phyloP scores from a whole-genome alignment of 2,329 filamentous ascomycete species.

The Aspergillus pseudoglaucus region DNA sequence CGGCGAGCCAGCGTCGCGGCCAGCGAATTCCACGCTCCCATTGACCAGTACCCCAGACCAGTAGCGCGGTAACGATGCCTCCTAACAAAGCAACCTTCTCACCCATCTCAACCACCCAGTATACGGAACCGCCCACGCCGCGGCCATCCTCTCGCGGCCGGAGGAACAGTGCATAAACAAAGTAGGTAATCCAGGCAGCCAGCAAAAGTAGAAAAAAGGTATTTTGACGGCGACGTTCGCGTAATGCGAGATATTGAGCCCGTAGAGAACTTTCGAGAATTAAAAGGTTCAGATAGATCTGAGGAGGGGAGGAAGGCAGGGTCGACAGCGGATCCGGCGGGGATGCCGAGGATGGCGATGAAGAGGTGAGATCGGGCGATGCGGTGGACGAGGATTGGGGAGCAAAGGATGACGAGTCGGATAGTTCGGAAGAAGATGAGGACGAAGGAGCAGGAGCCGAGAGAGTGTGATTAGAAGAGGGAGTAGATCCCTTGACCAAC shows the following conservation, averaged over 20 bases:
- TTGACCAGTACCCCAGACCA: constrained; percentile 92
- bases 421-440: constrained; percentile 4
- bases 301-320: constrained; percentile 82
- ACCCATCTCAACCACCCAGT: constrained; percentile 87
- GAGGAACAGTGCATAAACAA: constrained; percentile 85
- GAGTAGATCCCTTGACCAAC: constrained; percentile 76
- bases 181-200: constrained; percentile 71
- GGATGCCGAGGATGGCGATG: constrained; percentile 38
- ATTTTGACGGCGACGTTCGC: constrained; percentile 81
- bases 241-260: constrained; percentile 84
- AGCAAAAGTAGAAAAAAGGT: constrained; percentile 84
- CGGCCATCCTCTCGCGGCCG: constrained; percentile 92
- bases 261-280: constrained; percentile 93
- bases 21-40: constrained; percentile 94
- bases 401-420: constrained; percentile 9
- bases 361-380: constrained; percentile 28
- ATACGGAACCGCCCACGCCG: constrained; percentile 85
- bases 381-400: constrained; percentile 11
- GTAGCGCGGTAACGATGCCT: constrained; percentile 74
- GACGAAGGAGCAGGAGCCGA: constrained; percentile 12
- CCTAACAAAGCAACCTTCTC: constrained; percentile 91
- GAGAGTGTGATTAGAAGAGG: constrained; percentile 4
- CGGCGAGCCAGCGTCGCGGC: constrained; percentile 83
- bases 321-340: constrained; percentile 66
- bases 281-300: constrained; percentile 96